Percentiles rank a stretch among this genome's conserved stretches.
Conservation (phyloP, 208 protist genomes). For the Novymonas esmeraldas region DNA sequence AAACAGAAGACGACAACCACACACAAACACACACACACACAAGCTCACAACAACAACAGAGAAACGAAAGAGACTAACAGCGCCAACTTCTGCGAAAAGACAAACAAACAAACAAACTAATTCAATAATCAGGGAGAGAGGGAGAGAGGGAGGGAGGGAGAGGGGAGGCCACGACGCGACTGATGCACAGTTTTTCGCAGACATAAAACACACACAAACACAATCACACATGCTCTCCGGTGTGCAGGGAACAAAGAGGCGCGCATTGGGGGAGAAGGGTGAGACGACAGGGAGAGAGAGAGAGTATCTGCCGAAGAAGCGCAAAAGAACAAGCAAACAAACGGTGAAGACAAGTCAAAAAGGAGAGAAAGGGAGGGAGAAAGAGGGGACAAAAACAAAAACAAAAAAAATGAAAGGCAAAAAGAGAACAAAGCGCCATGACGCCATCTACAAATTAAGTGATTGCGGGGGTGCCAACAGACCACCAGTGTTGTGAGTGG, state of each 20-base stretch:
- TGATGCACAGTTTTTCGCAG: too few relatives aligned
- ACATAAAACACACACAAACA: too few relatives aligned
- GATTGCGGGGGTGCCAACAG: conserved; percentile 51
- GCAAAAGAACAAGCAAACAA: background rate
- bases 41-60: background rate
- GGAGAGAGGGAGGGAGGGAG: background rate
- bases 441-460: conserved; percentile 18
- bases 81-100: background rate
- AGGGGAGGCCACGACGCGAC: too few relatives aligned
- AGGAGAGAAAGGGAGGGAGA: background rate
- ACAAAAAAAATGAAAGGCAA: background rate
- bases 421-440: background rate
- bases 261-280: conserved; percentile 6
- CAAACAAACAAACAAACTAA: background rate
- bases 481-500: conserved; percentile 40
- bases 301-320: background rate
- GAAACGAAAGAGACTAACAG: background rate
- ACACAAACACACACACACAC: conserved; percentile 5
- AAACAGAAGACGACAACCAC: conserved; percentile 2
- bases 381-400: background rate
- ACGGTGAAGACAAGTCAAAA: background rate
- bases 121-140: too few relatives aligned
- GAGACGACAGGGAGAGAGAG: background rate
- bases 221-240: too few relatives aligned
- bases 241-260: conserved; percentile 2